Evolutionary conservation across 1,284 basidiomycete species (phyloP).

Genomic region (Exobasidium rhododendri): DNA sequence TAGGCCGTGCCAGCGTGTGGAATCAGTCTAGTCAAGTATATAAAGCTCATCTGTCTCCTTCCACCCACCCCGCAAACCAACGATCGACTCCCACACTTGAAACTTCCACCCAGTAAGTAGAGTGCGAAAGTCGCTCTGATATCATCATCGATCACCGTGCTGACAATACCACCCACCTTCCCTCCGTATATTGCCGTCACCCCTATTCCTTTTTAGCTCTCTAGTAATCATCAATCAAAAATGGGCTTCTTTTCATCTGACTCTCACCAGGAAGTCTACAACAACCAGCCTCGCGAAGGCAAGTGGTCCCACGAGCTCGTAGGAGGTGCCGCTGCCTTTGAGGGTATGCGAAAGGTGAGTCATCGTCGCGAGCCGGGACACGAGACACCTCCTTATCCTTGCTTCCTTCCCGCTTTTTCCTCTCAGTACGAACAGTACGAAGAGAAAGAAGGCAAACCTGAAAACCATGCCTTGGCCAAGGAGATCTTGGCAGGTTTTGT

Average conservation of each 20-base stretch:
- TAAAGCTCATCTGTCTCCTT: too few relatives aligned
- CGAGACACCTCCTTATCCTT: too few relatives aligned
- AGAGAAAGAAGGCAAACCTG: slow-evolving; percentile 53
- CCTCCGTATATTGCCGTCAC: too few relatives aligned
- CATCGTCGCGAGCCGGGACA: too few relatives aligned
- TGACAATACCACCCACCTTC: too few relatives aligned
- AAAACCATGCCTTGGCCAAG: slow-evolving; percentile 56
- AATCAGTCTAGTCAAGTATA: too few relatives aligned
- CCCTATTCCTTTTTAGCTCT: neutral
- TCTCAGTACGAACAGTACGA: slow-evolving; percentile 59
- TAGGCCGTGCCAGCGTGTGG: too few relatives aligned
- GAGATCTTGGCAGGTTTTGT: slow-evolving; percentile 58
- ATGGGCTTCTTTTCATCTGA: slow-evolving; percentile 13
- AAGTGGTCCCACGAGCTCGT: slow-evolving; percentile 65
- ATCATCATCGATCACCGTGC: too few relatives aligned
- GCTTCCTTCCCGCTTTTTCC: neutral
- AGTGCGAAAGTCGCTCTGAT: too few relatives aligned
- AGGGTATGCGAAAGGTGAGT: slow-evolving; percentile 60
- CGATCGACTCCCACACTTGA: too few relatives aligned
- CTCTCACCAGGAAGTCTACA: slow-evolving; percentile 16
- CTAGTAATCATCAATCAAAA: neutral
- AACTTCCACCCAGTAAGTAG: too few relatives aligned
- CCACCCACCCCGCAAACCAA: too few relatives aligned
- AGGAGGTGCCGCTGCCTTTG: slow-evolving; percentile 56
- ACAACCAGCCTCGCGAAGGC: slow-evolving; percentile 16